Conservation (phyloP, 495 filamentous ascomycete genomes). For the Annulohypoxylon nitens region DNA sequence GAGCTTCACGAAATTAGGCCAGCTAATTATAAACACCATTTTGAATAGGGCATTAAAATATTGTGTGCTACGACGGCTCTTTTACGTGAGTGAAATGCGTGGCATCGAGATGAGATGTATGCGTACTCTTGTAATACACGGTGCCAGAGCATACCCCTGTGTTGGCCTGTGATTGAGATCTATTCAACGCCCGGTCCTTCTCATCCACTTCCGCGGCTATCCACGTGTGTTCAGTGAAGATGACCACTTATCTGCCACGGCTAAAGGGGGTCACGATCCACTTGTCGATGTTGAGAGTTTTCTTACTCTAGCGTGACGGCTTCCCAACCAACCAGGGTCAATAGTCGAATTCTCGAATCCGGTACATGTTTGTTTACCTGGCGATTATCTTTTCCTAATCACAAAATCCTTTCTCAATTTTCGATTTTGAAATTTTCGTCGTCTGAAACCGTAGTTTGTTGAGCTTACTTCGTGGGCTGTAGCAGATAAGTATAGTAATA, state of each 20-base stretch:
- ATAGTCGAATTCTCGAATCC: constrained; percentile 4
- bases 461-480: background rate
- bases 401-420: background rate
- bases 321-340: background rate
- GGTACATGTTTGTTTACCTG: background rate
- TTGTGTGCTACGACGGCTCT: background rate
- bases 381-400: background rate
- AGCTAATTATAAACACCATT: background rate
- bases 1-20: background rate
- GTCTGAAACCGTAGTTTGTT: background rate
- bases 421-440: background rate
- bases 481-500: background rate
- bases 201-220: background rate
- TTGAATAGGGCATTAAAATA: background rate
- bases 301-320: background rate
- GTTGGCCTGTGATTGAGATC: background rate
- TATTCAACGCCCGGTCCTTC: background rate
- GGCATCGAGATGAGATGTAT: background rate
- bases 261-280: constrained; percentile 10
- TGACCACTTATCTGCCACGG: background rate
- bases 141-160: background rate
- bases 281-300: constrained; percentile 11
- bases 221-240: constrained; percentile 1
- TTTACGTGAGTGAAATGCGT: background rate
- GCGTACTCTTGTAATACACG: background rate